Conservation (phyloP, 768 basidiomycete species). For the Crucibulum laeve region DNA sequence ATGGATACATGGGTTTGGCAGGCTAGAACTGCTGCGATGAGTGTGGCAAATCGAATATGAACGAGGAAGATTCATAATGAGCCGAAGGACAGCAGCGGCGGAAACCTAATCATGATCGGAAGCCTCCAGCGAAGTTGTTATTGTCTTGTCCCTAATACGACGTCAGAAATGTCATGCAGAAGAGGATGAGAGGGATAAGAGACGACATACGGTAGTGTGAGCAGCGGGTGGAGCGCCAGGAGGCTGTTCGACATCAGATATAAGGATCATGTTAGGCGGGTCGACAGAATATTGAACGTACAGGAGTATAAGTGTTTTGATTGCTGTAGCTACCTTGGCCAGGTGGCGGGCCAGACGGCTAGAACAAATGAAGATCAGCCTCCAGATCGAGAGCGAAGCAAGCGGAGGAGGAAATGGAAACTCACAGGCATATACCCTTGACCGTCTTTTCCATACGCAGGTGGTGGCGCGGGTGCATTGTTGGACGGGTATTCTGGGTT, state of each 20-base stretch:
- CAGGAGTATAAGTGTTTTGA: not conserved
- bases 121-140: not conserved
- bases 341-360: not conserved
- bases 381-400: not conserved
- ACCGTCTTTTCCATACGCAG: slow-evolving; percentile 9
- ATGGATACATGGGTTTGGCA: too few relatives aligned
- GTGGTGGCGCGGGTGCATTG: slow-evolving; percentile 3
- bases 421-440: slow-evolving; percentile 1
- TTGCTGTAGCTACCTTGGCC: too few relatives aligned
- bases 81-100: too few relatives aligned
- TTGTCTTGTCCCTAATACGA: not conserved
- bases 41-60: not conserved
- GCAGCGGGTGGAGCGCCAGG: slow-evolving; percentile 7
- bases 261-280: not conserved
- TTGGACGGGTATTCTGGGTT: slow-evolving; percentile 4
- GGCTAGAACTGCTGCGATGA: too few relatives aligned
- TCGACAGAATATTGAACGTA: not conserved
- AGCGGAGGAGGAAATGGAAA: not conserved
- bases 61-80: too few relatives aligned
- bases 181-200: not conserved
- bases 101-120: not conserved
- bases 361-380: not conserved
- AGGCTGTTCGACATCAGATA: slow-evolving; percentile 2
- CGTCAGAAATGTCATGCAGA: not conserved
- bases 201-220: slow-evolving; percentile 1